These are phyloP conservation scores for Colletotrichum viniferum DNA, from an alignment of 2,329 filamentous ascomycete genomes.

Conservation along the genomic window DNA sequence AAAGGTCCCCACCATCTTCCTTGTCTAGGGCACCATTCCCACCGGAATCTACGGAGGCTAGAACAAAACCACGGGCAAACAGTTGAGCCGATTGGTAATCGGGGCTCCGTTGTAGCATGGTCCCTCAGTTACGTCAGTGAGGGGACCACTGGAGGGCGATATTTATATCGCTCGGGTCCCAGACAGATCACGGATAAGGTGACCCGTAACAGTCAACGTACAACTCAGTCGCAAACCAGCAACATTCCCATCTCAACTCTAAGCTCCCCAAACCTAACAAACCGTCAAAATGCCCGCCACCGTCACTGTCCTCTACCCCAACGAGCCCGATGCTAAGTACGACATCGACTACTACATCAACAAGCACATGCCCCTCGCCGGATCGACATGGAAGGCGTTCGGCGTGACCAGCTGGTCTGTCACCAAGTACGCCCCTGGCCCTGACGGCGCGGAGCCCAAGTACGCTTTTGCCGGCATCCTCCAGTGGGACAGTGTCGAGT, in stretches of 20 bases:
- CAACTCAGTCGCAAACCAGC: not conserved
- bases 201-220: not conserved
- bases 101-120: not conserved
- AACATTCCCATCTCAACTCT: not conserved
- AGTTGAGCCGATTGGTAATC: conserved; percentile 3
- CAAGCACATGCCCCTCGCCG: conserved; percentile 12
- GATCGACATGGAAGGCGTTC: not conserved
- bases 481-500: conserved; percentile 3
- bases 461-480: conserved; percentile 10
- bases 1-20: not conserved
- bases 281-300: conserved; percentile 9
- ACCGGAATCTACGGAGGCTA: conserved; percentile 1
- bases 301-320: conserved; percentile 25
- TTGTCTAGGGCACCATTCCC: not conserved
- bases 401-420: conserved; percentile 11
- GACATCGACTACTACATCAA: conserved; percentile 21
- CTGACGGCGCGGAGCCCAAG: conserved; percentile 5
- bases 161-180: not conserved
- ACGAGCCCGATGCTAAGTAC: conserved; percentile 22
- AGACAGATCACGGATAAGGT: not conserved
- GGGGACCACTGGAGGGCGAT: not conserved
- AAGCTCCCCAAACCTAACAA: not conserved
- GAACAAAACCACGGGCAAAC: not conserved
- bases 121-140: conserved; percentile 5
- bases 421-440: not conserved